Base-by-base conservation (phyloP, 2,329 filamentous ascomycete species). In the Colletotrichum sansevieriae region DNA sequence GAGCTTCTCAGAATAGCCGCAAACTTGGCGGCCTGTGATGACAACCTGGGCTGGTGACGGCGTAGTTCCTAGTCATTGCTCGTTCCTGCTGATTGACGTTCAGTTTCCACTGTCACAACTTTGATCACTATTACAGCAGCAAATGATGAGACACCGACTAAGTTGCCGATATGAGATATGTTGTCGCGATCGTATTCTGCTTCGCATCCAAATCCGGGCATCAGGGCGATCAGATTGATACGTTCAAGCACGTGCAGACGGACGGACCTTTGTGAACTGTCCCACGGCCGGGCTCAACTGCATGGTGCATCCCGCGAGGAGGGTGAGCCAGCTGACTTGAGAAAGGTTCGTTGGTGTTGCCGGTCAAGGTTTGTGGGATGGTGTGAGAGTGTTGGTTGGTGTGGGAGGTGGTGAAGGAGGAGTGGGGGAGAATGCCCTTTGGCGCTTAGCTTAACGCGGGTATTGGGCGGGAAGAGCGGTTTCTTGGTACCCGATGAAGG, bases 401-500 rank as follows among this genome's bases (percentile, higher is more conserved):
- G 49, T 18, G 49, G 49, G 15, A 7, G 18, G 13, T 29, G 12
- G 8, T 33, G 22, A 15, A 56, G 54, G 35, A 44, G 55, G 39
- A 29, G 43, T 33, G 25, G 41, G 49, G 22, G 47, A 9, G 47
- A 55, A 15, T 46, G 18, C 18, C 11, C 11, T 55, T 39, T 44
- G 61, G 61, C 61, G 61, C 51, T 58, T 64, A 64, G 61, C 51
- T 57, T 64, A 46, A 37, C 61, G 61, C 49, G 61, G 51, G 51
- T 47, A 69, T 69, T 65, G 66, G 62, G 62, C 57, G 51, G 46
- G 41, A 39, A 46, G 41, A 15, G 46, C 35, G 11, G 15, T 41
- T 33, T 43, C 46, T 65, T 65, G 61, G 56, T 65, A 62, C 66
- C 66, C 61, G 57, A 69, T 43, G 47, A 18, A 43, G 60, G 60